Evolutionary conservation across 176 grass and related monocot species (phyloP).

Genomic region (Bothriochloa decipiens): DNA sequence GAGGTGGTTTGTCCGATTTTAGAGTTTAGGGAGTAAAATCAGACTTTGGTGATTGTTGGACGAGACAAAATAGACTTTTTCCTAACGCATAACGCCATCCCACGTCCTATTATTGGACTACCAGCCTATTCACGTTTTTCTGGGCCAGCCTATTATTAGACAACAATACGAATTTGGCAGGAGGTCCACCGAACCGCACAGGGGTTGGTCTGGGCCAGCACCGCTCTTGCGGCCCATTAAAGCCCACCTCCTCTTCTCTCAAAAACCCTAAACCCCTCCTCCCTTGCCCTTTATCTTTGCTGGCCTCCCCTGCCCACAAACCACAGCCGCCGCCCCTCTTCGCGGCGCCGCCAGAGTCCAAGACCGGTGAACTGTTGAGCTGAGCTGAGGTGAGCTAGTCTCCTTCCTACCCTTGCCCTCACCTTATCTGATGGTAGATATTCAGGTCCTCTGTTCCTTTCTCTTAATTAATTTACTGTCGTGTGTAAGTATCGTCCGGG

Average conservation of each 20-base stretch:
- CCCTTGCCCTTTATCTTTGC: neutral
- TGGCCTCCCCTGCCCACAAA: neutral
- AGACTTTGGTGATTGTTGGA: too few species aligned
- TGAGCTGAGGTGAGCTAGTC: constrained; percentile 2
- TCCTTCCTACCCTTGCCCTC: neutral
- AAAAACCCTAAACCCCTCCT: constrained; percentile 20
- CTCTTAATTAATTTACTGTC: neutral
- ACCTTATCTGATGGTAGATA: neutral
- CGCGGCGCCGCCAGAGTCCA: neutral
- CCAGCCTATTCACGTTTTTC: too few species aligned
- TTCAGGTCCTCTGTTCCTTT: neutral
- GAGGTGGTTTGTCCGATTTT: too few species aligned
- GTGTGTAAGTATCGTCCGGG: neutral
- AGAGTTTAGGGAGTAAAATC: too few species aligned
- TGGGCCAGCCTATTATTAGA: too few species aligned
- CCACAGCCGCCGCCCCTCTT: neutral
- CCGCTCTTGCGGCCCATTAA: neutral
- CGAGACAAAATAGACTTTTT: too few species aligned
- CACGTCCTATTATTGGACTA: too few species aligned
- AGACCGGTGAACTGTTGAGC: neutral
- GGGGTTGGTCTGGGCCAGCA: too few species aligned
- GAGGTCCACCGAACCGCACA: too few species aligned
- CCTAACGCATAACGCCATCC: too few species aligned
- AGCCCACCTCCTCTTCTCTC: neutral
- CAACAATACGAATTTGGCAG: too few species aligned